Evolutionary conservation across 495 filamentous ascomycete genomes (phyloP), one percentile per base, ranked within the genome.

Genomic region (Trichoderma reesei): DNA sequence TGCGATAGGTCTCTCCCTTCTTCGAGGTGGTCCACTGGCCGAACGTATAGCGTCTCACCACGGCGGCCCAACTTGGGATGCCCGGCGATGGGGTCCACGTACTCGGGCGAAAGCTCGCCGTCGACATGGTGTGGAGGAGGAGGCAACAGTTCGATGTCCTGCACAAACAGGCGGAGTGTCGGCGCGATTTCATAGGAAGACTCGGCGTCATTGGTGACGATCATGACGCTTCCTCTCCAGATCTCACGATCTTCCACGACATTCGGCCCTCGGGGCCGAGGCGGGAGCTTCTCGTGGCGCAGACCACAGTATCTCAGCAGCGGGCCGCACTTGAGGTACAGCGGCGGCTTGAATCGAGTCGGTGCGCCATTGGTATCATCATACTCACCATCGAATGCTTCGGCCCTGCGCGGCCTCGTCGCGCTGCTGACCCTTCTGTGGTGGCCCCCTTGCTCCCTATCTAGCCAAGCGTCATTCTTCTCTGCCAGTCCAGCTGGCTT

Each of bases 151-250:
- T 95, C 89, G 74, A 90, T 88, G 1, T 91, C 88, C 70, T 96
- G 92, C 16, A 84, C 83, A 72, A 96, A 98, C 4, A 98, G 70
- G 54, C 91, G 82, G 63, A 98, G 75, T 4, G 81, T 87, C 18
- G 94, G 94, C 8, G 82, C 79, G 26, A 83, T 82, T n/a, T 90
- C 84, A 71, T 96, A 96, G 2, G 86, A 86, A 5, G 92, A 96
- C 33, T 87, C 79, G 9, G 83, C 81, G 69, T 98, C 93, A 41
- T 82, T 80, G 0, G 94, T 97, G 39, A 98, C 91, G 64, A 98
- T 94, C 90, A 98, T 89, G 36, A 98, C 80, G 65, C 85, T 92
- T 34, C 94, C 94, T 74, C 91, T 84, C 94, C 94, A 98, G 33
- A 91, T 87, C 65, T 96, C 91, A 65, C 86, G 83, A 63, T 84